phyloP scores from a whole-genome alignment of 2,329 filamentous ascomycete species.

The Ceratocystis cacaofunesta region DNA sequence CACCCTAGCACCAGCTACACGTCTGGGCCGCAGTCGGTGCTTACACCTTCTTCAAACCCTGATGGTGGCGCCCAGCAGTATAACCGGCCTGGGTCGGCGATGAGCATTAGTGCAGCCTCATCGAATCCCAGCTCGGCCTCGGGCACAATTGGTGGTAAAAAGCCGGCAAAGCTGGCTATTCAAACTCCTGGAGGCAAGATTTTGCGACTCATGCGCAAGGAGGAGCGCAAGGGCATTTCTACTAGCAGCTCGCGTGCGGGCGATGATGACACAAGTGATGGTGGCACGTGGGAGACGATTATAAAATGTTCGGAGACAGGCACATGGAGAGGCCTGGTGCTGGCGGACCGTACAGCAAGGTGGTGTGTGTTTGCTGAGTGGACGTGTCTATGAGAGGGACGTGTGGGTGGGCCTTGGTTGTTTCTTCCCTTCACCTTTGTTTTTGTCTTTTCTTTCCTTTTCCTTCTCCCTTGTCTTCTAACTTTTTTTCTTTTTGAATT shows the following conservation, averaged over 20 bases:
- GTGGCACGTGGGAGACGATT: slow-evolving; percentile 74
- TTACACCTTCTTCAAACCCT: slow-evolving; percentile 34
- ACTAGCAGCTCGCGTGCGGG: slow-evolving; percentile 23
- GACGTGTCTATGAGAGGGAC: slow-evolving; percentile 36
- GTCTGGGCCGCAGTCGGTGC: slow-evolving; percentile 22
- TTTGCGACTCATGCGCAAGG: slow-evolving; percentile 69
- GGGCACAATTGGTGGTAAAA: slow-evolving; percentile 45
- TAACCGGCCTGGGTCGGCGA: slow-evolving; percentile 43
- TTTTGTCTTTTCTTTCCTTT: neutral
- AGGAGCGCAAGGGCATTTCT: slow-evolving; percentile 44
- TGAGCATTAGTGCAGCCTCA: slow-evolving; percentile 48
- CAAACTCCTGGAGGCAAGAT: slow-evolving; percentile 93
- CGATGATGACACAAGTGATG: slow-evolving; percentile 49
- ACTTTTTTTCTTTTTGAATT: neutral
- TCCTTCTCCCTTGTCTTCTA: neutral
- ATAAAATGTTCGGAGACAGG: slow-evolving; percentile 79
- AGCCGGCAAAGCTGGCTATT: slow-evolving; percentile 90
- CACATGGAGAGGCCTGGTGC: slow-evolving; percentile 64
- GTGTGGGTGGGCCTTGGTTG: neutral
- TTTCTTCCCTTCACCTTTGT: neutral
- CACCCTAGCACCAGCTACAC: slow-evolving; percentile 49
- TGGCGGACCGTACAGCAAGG: slow-evolving; percentile 67
- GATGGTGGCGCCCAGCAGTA: slow-evolving; percentile 39
- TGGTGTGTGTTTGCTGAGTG: slow-evolving; percentile 93
- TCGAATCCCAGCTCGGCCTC: slow-evolving; percentile 42